A percentile compares a stretch with the other conserved stretches of the same genome.
Conservation (phyloP, 441 rosid species). For the Gossypium schwendimanii region DNA sequence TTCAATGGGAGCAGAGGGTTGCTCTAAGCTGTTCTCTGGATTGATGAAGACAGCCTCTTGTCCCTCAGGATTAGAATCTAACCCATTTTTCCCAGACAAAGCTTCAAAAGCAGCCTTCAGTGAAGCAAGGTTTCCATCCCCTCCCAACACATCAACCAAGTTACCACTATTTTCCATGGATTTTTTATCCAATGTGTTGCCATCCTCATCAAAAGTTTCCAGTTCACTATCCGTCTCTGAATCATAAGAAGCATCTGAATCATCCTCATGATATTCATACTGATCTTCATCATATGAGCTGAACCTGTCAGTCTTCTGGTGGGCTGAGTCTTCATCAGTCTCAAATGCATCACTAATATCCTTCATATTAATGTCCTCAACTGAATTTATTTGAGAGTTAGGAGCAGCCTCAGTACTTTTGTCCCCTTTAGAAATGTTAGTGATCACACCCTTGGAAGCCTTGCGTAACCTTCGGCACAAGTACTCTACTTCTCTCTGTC, state of each 20-base stretch:
- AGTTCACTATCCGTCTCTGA: slow-evolving; percentile 61
- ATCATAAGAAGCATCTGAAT: slow-evolving; percentile 41
- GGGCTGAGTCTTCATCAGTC: slow-evolving; percentile 24
- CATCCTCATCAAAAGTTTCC: slow-evolving; percentile 40
- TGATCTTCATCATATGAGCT: slow-evolving; percentile 48
- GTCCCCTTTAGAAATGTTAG: slow-evolving; percentile 25
- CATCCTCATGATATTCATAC: slow-evolving; percentile 34
- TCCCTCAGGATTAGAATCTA: slow-evolving; percentile 20
- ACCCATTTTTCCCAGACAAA: slow-evolving; percentile 37
- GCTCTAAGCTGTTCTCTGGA: slow-evolving; percentile 24
- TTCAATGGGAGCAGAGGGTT: slow-evolving; percentile 11
- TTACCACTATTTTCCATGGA: slow-evolving; percentile 25
- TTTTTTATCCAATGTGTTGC: slow-evolving; percentile 19
- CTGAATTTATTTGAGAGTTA: slow-evolving; percentile 26
- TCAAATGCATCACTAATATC: slow-evolving; percentile 75
- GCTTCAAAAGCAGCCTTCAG: slow-evolving; percentile 70
- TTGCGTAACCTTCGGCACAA: slow-evolving; percentile 58
- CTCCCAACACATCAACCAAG: slow-evolving; percentile 27
- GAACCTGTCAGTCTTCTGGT: slow-evolving; percentile 43
- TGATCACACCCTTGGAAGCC: slow-evolving; percentile 47
- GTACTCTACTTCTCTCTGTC: slow-evolving; percentile 87
- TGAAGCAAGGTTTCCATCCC: slow-evolving; percentile 44
- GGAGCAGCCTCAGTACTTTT: slow-evolving; percentile 22
- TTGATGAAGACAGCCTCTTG: slow-evolving; percentile 8
- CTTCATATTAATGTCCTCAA: slow-evolving; percentile 51